phyloP scores from a whole-genome alignment of 768 basidiomycete genomes.

The Lentinula detonsa region DNA sequence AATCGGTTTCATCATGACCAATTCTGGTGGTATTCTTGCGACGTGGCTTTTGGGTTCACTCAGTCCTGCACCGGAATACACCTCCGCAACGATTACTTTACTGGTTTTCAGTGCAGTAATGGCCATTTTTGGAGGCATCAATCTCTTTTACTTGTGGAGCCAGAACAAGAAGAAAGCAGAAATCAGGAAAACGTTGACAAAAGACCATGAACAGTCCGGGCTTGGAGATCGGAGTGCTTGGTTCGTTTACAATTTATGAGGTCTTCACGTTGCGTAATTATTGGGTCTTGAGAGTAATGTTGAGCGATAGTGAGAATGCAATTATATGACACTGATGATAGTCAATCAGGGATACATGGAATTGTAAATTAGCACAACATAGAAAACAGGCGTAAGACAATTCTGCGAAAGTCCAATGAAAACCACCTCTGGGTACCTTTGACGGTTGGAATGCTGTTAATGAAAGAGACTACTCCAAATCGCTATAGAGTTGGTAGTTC shows the following conservation, averaged over 20 bases:
- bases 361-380: background rate
- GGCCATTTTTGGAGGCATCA: slow-evolving; percentile 13
- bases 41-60: slow-evolving; percentile 51
- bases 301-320: too few relatives aligned
- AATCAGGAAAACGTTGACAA: slow-evolving; percentile 11
- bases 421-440: background rate
- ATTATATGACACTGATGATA: background rate
- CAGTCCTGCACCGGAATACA: slow-evolving; percentile 20
- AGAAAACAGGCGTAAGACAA: background rate
- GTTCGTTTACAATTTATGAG: slow-evolving; percentile 23
- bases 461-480: slow-evolving; percentile 14
- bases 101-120: slow-evolving; percentile 15
- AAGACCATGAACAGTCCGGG: slow-evolving; percentile 14
- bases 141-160: slow-evolving; percentile 17
- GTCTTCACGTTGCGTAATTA: background rate
- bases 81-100: slow-evolving; percentile 3
- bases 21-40: slow-evolving; percentile 53
- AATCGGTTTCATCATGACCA: slow-evolving; percentile 51
- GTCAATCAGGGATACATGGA: background rate
- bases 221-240: slow-evolving; percentile 25
- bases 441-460: too few relatives aligned
- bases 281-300: too few relatives aligned
- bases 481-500: slow-evolving; percentile 81
- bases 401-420: slow-evolving; percentile 22
- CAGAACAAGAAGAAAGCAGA: slow-evolving; percentile 20